A percentile compares a stretch with the other conserved stretches of the same genome.
These are phyloP conservation scores for Takashimella koratensis DNA, from an alignment of 1,284 basidiomycete species.

Conservation along the genomic window DNA sequence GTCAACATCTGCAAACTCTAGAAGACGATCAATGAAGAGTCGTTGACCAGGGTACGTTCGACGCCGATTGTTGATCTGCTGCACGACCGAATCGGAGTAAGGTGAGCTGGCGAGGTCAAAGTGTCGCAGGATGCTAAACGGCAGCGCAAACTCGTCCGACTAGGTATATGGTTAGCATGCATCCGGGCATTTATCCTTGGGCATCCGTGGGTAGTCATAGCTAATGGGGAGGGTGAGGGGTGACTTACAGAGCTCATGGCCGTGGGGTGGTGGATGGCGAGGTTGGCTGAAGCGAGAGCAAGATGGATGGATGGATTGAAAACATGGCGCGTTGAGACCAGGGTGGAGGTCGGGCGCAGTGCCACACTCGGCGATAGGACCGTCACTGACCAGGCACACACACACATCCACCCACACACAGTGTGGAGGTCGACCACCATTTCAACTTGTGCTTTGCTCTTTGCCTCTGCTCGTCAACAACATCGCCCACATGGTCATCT, in stretches of 20 bases:
- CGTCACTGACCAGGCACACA: too few species aligned
- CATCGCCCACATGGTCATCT: constrained; percentile 53
- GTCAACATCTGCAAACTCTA: constrained; percentile 29
- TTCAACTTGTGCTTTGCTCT: background rate
- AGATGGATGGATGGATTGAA: background rate
- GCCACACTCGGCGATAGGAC: too few species aligned
- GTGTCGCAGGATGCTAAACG: constrained; percentile 28
- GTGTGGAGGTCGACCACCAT: background rate
- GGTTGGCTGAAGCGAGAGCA: background rate
- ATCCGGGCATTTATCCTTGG: too few species aligned
- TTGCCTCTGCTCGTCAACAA: background rate
- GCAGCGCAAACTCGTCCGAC: constrained; percentile 31
- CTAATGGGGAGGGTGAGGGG: background rate
- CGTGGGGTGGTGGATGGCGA: background rate
- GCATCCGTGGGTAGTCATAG: too few species aligned
- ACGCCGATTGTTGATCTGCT: constrained; percentile 10
- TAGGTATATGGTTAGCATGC: background rate
- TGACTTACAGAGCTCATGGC: background rate
- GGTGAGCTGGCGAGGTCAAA: constrained; percentile 39
- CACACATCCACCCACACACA: too few species aligned
- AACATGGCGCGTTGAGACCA: too few species aligned
- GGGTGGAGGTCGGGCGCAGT: too few species aligned
- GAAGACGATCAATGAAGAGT: constrained; percentile 40
- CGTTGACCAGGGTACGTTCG: constrained; percentile 22
- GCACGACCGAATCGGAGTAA: constrained; percentile 15